phyloP scores from a whole-genome alignment of 768 basidiomycete genomes.

The Jaapia argillacea region DNA sequence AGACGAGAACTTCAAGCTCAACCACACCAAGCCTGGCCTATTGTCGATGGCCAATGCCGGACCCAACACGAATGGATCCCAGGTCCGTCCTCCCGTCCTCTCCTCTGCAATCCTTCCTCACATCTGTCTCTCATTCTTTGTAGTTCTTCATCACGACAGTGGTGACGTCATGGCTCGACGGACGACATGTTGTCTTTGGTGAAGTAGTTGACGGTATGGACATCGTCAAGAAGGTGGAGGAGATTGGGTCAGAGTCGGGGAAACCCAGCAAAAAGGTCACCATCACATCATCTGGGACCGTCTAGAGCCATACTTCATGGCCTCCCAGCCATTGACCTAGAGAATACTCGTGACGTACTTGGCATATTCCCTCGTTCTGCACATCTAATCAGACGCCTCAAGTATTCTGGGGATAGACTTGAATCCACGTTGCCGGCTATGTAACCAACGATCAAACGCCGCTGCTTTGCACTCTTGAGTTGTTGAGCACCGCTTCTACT shows the following conservation, averaged over 20 bases:
- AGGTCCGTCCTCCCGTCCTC: slow-evolving; percentile 26
- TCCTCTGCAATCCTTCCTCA: not conserved
- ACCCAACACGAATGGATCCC: slow-evolving; percentile 71
- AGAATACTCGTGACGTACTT: no score
- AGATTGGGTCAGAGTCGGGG: slow-evolving; percentile 17
- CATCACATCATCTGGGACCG: slow-evolving; percentile 13
- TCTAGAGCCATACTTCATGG: no score
- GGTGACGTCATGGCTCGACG: slow-evolving; percentile 61
- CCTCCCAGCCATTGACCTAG: no score
- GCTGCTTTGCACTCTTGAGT: no score
- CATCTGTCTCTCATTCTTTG: not conserved
- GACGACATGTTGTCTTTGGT: slow-evolving; percentile 64
- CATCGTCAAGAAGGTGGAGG: slow-evolving; percentile 52
- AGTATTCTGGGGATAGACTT: no score
- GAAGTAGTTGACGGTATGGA: slow-evolving; percentile 57
- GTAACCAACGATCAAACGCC: no score
- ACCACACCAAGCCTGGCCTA: slow-evolving; percentile 53
- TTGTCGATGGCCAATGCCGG: slow-evolving; percentile 90
- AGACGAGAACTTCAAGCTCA: slow-evolving; percentile 66
- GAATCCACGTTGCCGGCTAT: no score
- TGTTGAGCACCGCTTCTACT: no score
- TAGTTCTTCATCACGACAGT: slow-evolving; percentile 77
- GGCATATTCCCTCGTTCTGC: no score
- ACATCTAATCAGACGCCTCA: no score
- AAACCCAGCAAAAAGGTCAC: slow-evolving; percentile 13